Percentiles rank a stretch among this genome's conserved stretches.
These are phyloP conservation scores for Euryodendron excelsum DNA, from an alignment of 148 eudicot species.

Conservation along the genomic window DNA sequence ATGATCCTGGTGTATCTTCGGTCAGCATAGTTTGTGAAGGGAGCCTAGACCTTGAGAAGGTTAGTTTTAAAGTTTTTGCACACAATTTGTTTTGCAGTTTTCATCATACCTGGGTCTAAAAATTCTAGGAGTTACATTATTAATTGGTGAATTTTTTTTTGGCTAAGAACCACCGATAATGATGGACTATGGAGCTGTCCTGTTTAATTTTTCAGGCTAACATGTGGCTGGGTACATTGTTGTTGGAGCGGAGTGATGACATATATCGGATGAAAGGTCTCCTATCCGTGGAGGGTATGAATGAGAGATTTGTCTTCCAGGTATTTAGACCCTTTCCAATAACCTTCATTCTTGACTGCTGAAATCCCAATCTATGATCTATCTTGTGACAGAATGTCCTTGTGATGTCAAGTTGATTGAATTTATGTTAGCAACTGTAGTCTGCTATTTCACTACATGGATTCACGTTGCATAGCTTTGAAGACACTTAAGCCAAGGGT, in stretches of 20 bases:
- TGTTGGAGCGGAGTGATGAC: slow-evolving; percentile 86
- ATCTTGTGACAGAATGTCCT: not conserved
- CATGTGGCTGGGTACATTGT: slow-evolving; percentile 82
- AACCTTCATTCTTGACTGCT: not conserved
- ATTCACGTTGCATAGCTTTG: not conserved
- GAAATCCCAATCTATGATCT: not conserved
- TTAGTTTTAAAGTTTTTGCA: slow-evolving; percentile 20
- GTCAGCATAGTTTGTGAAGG: slow-evolving; percentile 99
- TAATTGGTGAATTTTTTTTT: not conserved
- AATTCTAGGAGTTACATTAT: not conserved
- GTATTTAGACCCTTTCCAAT: slow-evolving; percentile 27
- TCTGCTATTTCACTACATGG: not conserved
- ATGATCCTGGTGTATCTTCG: slow-evolving; percentile 98
- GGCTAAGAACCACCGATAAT: not conserved
- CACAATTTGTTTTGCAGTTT: not conserved
- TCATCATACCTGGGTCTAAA: not conserved
- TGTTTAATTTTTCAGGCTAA: slow-evolving; percentile 63
- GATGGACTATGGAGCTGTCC: not conserved
- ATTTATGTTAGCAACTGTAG: not conserved
- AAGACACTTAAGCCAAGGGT: not conserved
- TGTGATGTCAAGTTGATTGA: not conserved
- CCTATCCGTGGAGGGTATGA: slow-evolving; percentile 79
- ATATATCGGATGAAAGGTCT: slow-evolving; percentile 98
- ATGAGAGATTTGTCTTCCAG: slow-evolving; percentile 98
- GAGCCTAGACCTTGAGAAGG: slow-evolving; percentile 95